phyloP scores from a whole-genome alignment of 2,329 filamentous ascomycete genomes.

The Diaporthe citrichinensis region DNA sequence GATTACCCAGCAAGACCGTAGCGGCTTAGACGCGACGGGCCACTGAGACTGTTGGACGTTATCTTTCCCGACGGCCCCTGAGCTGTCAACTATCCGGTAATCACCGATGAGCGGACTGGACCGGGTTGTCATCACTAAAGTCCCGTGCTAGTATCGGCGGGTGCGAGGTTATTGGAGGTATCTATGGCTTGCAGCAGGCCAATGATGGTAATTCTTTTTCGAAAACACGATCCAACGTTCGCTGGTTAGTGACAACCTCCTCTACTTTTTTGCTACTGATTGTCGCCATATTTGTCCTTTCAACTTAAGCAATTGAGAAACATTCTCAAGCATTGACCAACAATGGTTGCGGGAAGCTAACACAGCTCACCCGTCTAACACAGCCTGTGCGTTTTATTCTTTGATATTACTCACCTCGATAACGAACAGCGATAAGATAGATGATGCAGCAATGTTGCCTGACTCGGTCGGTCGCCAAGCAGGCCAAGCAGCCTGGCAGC shows the following conservation, averaged over 20 bases:
- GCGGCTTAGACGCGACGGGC: conserved; percentile 9
- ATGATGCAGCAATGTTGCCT: conserved; percentile 26
- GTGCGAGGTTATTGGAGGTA: background rate
- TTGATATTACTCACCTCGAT: conserved; percentile 28
- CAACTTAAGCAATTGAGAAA: background rate
- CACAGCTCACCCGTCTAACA: background rate
- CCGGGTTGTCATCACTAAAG: conserved; percentile 15
- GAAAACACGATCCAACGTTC: background rate
- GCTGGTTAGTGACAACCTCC: background rate
- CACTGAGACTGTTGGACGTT: conserved; percentile 25
- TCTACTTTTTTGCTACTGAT: background rate
- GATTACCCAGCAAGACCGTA: conserved; percentile 11
- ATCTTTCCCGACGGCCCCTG: conserved; percentile 29
- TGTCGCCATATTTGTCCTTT: background rate
- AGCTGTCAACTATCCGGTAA: background rate
- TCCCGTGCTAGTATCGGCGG: background rate
- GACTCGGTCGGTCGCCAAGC: conserved; percentile 25
- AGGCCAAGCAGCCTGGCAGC: conserved; percentile 17
- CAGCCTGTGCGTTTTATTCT: conserved; percentile 26
- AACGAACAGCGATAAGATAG: conserved; percentile 15
- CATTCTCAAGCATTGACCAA: too few species aligned
- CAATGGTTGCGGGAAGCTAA: background rate
- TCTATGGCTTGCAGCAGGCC: background rate
- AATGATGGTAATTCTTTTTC: background rate
- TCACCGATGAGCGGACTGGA: conserved; percentile 18